Evolutionary conservation across 805 yeast genomes (phyloP), one percentile per base, ranked within the genome.

Genomic region (Suhomyces tanzawaensis): DNA sequence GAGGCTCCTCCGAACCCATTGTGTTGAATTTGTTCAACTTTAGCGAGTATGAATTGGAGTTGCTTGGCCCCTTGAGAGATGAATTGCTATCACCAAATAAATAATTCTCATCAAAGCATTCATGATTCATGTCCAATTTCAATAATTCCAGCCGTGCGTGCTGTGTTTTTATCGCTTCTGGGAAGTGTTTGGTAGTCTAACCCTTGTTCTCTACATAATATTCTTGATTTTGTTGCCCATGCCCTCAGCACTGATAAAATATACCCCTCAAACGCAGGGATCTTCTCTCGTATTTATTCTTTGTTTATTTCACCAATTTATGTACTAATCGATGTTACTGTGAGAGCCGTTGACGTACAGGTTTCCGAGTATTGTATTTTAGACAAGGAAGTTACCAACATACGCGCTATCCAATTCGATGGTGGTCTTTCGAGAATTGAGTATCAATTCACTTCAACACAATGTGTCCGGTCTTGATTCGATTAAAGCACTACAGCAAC

Each of bases 41-140:
- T 64, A 81, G 83, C 55, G 77, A 75, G 32, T 80, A 76, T 53
- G 93, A 85, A 62, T 62, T 75, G 34, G 77, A 74, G 55, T 67
- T 79, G 19, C 46, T 69, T 43, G 75, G 74, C 7, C 52, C 64
- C 3, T 54, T 55, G 36, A 65, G 53, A 42, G 64, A 64, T 33
- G 66, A 64, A 44, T 53, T 68, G 33, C 34, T 40, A 15, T 35
- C 38, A 13, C 25, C 32, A 15, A 34, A 27, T 19, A 34, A 34
- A 26, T 34, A 27, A 27, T 23, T 21, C 25, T 15, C 17, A 27
- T 27, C 19, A 15, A 6, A 13, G 33, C 18, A 4, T 30, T 19
- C 13, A 27, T 7, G 11, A 25, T 27, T 12, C 30, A 27, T 14
- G 12, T 14, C 15, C 13, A 27, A 14, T 15, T 12, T 27, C 30